Conservation (phyloP, 768 basidiomycete species). For the Suillus bovinus region DNA sequence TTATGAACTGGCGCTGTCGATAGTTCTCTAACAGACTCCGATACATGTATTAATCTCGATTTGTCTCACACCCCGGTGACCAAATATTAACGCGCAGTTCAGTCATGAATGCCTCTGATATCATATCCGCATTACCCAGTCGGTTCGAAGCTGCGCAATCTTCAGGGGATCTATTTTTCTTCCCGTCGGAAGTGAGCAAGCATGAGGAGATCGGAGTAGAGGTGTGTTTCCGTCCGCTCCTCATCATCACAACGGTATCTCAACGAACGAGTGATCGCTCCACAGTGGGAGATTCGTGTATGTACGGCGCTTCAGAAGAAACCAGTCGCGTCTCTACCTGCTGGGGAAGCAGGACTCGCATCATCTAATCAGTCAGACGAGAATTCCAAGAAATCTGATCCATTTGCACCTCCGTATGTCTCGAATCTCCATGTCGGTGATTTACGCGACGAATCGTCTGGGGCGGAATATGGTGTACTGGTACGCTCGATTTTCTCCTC, state of each 20-base stretch:
- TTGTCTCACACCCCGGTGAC: background rate
- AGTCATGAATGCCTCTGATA: conserved; percentile 36
- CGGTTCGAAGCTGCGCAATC: conserved; percentile 57
- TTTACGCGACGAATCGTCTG: conserved; percentile 56
- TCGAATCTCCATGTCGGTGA: conserved; percentile 76
- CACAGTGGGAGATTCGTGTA: conserved; percentile 81
- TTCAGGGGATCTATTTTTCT: conserved; percentile 73
- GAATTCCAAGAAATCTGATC: conserved; percentile 48
- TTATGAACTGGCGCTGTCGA: no score
- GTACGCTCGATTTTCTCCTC: conserved; percentile 42
- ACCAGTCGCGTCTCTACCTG: conserved; percentile 48
- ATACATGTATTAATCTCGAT: no score
- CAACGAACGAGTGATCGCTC: conserved; percentile 1
- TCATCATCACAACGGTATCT: background rate
- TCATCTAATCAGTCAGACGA: conserved; percentile 25
- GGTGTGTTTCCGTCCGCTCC: conserved; percentile 40
- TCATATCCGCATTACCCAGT: conserved; percentile 55
- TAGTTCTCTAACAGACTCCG: no score
- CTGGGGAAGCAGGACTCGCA: conserved; percentile 33
- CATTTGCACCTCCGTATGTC: conserved; percentile 87
- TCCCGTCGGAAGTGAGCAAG: conserved; percentile 66
- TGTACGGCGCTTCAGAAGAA: conserved; percentile 89
- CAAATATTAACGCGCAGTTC: background rate
- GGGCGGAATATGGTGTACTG: conserved; percentile 64
- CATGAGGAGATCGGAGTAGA: conserved; percentile 64